Percentiles rank a stretch among this genome's conserved stretches.
Evolutionary conservation across 805 yeast genomes (phyloP).

Genomic region (Yamadazyma olivae): DNA sequence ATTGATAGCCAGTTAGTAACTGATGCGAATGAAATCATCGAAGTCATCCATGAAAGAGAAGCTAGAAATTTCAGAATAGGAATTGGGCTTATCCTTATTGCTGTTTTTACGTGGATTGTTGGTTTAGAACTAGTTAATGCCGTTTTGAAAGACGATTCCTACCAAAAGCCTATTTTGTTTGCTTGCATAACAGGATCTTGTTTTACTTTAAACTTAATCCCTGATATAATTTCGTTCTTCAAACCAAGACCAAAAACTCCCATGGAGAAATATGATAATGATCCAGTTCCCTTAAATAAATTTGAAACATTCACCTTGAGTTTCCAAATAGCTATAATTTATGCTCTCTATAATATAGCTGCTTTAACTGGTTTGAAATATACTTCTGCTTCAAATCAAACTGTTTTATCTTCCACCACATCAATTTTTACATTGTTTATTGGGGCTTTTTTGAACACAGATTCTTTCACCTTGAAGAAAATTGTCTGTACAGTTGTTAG

Average conservation of each 20-base stretch:
- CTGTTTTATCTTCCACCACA: constrained; percentile 49
- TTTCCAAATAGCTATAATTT: constrained; percentile 37
- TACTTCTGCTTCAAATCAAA: constrained; percentile 53
- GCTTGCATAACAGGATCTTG: constrained; percentile 48
- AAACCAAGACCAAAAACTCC: neutral
- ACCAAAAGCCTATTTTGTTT: constrained; percentile 47
- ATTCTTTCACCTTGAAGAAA: constrained; percentile 40
- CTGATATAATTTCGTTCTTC: constrained; percentile 21
- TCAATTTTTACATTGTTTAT: constrained; percentile 48
- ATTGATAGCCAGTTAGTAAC: constrained; percentile 6
- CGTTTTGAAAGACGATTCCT: constrained; percentile 47
- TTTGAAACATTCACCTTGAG: constrained; percentile 36
- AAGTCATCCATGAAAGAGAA: constrained; percentile 40
- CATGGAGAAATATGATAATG: neutral
- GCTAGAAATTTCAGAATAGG: constrained; percentile 44
- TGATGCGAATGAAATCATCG: constrained; percentile 22
- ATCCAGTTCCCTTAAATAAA: constrained; percentile 14
- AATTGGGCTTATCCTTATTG: constrained; percentile 35
- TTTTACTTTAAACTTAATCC: constrained; percentile 44
- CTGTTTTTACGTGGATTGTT: constrained; percentile 46
- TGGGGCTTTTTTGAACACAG: constrained; percentile 40
- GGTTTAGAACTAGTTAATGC: constrained; percentile 48
- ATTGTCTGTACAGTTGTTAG: constrained; percentile 42
- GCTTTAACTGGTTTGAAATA: constrained; percentile 43
- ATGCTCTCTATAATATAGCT: constrained; percentile 38